Base-by-base conservation (phyloP, 2,329 filamentous ascomycete species). In the Phoma sp. region DNA sequence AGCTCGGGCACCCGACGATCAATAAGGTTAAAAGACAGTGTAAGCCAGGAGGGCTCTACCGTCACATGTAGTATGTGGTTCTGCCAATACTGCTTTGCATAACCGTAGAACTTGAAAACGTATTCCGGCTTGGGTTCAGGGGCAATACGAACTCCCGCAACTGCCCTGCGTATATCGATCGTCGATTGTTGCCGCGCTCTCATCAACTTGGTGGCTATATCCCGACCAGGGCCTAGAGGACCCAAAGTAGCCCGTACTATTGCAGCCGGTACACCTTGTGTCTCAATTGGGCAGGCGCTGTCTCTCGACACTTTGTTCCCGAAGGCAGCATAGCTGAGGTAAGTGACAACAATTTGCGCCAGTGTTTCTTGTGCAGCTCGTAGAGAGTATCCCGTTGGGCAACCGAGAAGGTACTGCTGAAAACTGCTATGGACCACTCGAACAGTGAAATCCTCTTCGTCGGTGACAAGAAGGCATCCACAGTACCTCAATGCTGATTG, bases 371-470 rank as follows among this genome's bases (percentile, higher is more conserved):
- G 54, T 18, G 60, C 60, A 2, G 51, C 39, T 30, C 46, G 32
- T 2, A 40, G 0, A 8, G 38, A 41, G 41, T 60, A 55, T 37
- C 3, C 46, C 45, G 5, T 47, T n/a, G 0, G n/a, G n/a, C n/a
- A n/a, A n/a, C n/a, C n/a, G n/a, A 67, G 29, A 2, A 69, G 27
- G 40, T 55, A 69, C 32, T 63, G 56, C 43, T 58, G 57, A 18
- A 67, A 44, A 30, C 65, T 67, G 10, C 57, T 61, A 33, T 69
- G 64, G 2, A 67, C 36, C 1, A 63, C 23, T 2, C 60, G 55
- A 1, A 68, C 61, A 2, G 64, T 68, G 0, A 32, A 18, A 8
- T 69, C 65, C 56, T 67, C 66, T 44, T 68, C 62, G n/a, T 69
- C 61, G 1, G 68, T 48, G 14, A 23, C 33, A 18, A 69, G 40